phyloP scores from a whole-genome alignment of 1,139 yeast species.

The Pichia sp. region DNA sequence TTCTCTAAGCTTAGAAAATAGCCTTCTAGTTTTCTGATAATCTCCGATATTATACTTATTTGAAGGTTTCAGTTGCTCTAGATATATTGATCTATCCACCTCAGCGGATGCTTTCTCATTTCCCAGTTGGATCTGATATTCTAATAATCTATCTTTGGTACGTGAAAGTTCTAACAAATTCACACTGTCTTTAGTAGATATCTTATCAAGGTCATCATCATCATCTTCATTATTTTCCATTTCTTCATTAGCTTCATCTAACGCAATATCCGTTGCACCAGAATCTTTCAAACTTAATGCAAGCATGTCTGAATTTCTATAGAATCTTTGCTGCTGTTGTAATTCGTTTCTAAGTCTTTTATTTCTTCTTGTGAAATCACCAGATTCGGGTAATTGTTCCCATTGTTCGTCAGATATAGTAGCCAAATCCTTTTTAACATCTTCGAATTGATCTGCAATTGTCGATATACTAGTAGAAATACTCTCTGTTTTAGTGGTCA shows the following conservation, averaged over 20 bases:
- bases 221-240: slow-evolving; percentile 35
- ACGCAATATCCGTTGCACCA: slow-evolving; percentile 24
- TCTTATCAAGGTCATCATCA: background rate
- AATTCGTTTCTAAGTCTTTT: slow-evolving; percentile 66
- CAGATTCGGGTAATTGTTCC: slow-evolving; percentile 83
- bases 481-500: slow-evolving; percentile 4
- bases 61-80: slow-evolving; percentile 18
- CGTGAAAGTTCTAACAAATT: slow-evolving; percentile 49
- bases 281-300: slow-evolving; percentile 36
- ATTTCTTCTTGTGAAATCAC: slow-evolving; percentile 79
- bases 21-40: slow-evolving; percentile 52
- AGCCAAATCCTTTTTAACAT: slow-evolving; percentile 63
- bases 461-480: slow-evolving; percentile 31
- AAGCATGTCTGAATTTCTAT: slow-evolving; percentile 81
- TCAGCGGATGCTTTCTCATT: slow-evolving; percentile 1
- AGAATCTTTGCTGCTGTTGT: slow-evolving; percentile 65
- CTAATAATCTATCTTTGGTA: slow-evolving; percentile 53
- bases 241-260: slow-evolving; percentile 20
- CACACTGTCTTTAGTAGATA: slow-evolving; percentile 30
- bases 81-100: slow-evolving; percentile 26
- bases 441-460: slow-evolving; percentile 45
- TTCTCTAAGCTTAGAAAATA: slow-evolving; percentile 67
- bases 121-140: slow-evolving; percentile 41
- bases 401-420: slow-evolving; percentile 69
- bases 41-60: slow-evolving; percentile 46